A percentile compares a stretch with the other conserved stretches of the same genome.
These are phyloP conservation scores for Rosa persica DNA, from an alignment of 306 rosid species.

Conservation along the genomic window DNA sequence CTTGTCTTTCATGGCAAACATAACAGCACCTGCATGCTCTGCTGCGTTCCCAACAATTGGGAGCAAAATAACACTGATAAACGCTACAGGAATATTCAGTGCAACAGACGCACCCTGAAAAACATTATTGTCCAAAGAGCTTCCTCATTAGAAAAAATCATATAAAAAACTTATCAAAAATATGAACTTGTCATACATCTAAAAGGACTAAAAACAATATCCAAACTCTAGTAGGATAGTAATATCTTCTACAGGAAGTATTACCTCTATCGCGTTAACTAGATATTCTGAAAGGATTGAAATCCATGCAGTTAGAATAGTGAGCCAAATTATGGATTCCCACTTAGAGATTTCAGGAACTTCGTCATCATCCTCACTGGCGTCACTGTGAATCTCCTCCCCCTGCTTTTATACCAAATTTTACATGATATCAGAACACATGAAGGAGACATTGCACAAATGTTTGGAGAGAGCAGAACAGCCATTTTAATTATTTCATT, in stretches of 20 bases:
- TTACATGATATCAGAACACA: constrained; percentile 2
- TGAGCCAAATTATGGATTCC: constrained; percentile 80
- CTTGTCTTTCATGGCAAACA: constrained; percentile 77
- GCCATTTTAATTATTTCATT: neutral
- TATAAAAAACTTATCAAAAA: neutral
- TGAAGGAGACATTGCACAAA: neutral
- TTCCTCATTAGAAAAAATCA: neutral
- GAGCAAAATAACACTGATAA: constrained; percentile 65
- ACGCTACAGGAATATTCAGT: constrained; percentile 54
- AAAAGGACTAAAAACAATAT: neutral
- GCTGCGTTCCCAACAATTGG: constrained; percentile 74
- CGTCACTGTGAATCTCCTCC: constrained; percentile 45
- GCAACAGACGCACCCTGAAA: constrained; percentile 64
- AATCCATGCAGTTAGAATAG: constrained; percentile 65
- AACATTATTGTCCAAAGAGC: constrained; percentile 1
- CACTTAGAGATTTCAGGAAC: constrained; percentile 71
- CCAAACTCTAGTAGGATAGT: neutral
- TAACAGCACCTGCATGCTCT: constrained; percentile 64
- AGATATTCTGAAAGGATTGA: constrained; percentile 74
- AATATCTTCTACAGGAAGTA: neutral
- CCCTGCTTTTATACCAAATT: constrained; percentile 42
- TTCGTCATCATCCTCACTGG: constrained; percentile 44
- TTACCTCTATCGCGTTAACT: constrained; percentile 76
- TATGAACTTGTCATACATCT: neutral
- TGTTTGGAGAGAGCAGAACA: neutral